phyloP scores from a whole-genome alignment of 1,139 yeast genomes.

The Hyphopichia wangnamkhiaoensis region DNA sequence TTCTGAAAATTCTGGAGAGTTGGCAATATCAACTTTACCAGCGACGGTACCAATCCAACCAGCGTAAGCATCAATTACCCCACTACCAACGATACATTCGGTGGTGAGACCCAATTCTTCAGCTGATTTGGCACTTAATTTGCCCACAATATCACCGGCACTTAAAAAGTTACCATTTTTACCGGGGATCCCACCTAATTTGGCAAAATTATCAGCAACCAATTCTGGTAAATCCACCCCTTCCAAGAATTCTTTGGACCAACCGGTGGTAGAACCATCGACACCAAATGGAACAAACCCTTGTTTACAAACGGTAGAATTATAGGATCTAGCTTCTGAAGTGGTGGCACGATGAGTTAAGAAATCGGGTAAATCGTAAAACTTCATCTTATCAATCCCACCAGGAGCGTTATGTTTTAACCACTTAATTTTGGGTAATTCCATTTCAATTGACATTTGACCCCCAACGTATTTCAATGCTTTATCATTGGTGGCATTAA shows the following conservation, averaged over 20 bases:
- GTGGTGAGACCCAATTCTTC: slow-evolving; percentile 79
- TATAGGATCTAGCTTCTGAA: slow-evolving; percentile 79
- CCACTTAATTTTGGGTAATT: slow-evolving; percentile 96
- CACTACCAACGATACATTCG: slow-evolving; percentile 84
- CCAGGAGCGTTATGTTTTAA: slow-evolving; percentile 80
- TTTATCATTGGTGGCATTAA: slow-evolving; percentile 78
- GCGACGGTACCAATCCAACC: slow-evolving; percentile 99
- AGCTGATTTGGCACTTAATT: slow-evolving; percentile 68
- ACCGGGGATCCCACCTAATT: slow-evolving; percentile 82
- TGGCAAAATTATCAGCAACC: slow-evolving; percentile 70
- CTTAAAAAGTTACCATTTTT: slow-evolving; percentile 70
- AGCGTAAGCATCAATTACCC: slow-evolving; percentile 96
- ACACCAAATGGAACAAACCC: slow-evolving; percentile 93
- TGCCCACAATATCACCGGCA: slow-evolving; percentile 89
- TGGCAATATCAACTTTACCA: slow-evolving; percentile 65
- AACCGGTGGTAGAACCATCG: slow-evolving; percentile 81
- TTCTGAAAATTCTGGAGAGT: slow-evolving; percentile 39
- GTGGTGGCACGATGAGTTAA: slow-evolving; percentile 91
- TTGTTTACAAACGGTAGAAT: slow-evolving; percentile 93
- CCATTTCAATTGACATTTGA: slow-evolving; percentile 97
- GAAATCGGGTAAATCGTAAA: slow-evolving; percentile 89
- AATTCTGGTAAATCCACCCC: slow-evolving; percentile 74
- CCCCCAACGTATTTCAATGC: slow-evolving; percentile 94
- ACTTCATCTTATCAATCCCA: slow-evolving; percentile 68
- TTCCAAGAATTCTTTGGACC: slow-evolving; percentile 79